Conservation (phyloP, 75 land plant species). For the Picea sitchensis region DNA sequence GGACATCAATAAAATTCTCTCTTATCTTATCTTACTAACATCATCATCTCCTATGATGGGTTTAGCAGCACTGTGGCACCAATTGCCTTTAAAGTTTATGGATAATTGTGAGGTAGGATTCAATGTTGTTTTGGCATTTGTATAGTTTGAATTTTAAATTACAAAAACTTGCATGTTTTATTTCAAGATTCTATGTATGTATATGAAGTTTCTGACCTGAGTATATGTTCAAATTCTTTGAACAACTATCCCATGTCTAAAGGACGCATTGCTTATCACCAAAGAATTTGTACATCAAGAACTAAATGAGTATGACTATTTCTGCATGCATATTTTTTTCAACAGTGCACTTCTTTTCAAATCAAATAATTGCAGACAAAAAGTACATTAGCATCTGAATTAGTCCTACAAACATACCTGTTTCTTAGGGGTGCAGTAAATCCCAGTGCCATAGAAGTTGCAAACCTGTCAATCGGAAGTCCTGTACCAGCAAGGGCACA, state of each 20-base stretch:
- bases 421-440: slow-evolving; percentile 94
- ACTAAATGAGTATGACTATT: not conserved
- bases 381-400: not conserved
- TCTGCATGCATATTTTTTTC: not conserved
- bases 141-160: not conserved
- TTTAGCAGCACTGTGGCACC: too few relatives aligned
- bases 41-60: too few relatives aligned
- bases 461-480: slow-evolving; percentile 86
- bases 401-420: slow-evolving; percentile 47
- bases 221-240: too few relatives aligned
- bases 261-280: not conserved
- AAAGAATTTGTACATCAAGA: not conserved
- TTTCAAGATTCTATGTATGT: not conserved
- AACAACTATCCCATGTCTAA: not conserved
- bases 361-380: not conserved
- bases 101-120: not conserved
- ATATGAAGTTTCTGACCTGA: not conserved
- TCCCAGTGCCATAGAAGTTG: slow-evolving; percentile 69
- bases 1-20: too few relatives aligned
- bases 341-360: not conserved
- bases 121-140: not conserved
- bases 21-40: too few relatives aligned
- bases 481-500: slow-evolving; percentile 99
- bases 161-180: not conserved
- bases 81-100: too few relatives aligned